phyloP scores from a whole-genome alignment of 192 early-diverging fungal genomes.

The Coemansia sp. region DNA sequence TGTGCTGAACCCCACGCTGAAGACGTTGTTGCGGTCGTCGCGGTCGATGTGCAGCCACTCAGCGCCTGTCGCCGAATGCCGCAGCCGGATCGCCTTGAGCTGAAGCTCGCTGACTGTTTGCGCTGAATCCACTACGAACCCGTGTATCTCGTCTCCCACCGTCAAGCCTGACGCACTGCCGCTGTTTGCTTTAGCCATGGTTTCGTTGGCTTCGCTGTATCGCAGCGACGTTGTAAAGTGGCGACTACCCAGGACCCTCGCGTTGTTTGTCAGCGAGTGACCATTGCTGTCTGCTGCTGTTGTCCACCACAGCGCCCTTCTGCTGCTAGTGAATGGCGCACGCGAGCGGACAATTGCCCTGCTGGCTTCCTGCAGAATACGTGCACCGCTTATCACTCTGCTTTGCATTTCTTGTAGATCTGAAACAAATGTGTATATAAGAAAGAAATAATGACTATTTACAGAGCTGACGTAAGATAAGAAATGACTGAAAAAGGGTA shows the following conservation, averaged over 20 bases:
- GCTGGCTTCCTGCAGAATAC: conserved; percentile 22
- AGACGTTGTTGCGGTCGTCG: conserved; percentile 92
- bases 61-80: conserved; percentile 78
- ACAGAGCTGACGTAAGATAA: too few relatives aligned
- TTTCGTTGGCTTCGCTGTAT: neutral
- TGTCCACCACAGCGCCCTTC: neutral
- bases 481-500: too few relatives aligned
- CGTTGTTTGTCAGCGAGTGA: too few relatives aligned
- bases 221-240: neutral
- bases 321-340: neutral
- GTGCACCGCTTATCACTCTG: conserved; percentile 18
- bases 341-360: neutral
- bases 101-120: conserved; percentile 75
- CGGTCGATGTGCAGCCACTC: conserved; percentile 86
- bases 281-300: neutral
- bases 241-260: neutral
- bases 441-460: too few relatives aligned
- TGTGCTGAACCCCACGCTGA: conserved; percentile 90
- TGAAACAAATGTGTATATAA: neutral
- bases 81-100: conserved; percentile 72
- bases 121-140: conserved; percentile 53
- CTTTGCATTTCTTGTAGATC: neutral
- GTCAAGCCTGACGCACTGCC: neutral
- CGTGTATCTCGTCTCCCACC: conserved; percentile 32
- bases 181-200: neutral